phyloP scores from a whole-genome alignment of 352 stramenopile genomes.

The Pythium graminicola region DNA sequence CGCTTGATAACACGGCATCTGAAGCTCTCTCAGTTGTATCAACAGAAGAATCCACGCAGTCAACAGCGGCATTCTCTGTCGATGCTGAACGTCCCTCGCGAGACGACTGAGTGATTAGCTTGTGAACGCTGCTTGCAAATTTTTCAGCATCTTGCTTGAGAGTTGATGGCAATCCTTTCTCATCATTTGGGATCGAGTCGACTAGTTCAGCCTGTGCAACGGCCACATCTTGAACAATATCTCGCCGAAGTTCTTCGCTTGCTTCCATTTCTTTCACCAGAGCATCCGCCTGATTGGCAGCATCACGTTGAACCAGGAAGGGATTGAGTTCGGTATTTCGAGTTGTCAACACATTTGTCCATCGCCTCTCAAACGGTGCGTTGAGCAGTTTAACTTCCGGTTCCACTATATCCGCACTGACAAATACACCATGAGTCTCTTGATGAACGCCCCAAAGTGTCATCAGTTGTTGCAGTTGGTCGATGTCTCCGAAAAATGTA shows the following conservation, averaged over 20 bases:
- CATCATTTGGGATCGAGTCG: conserved; percentile 30
- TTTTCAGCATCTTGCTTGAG: conserved; percentile 69
- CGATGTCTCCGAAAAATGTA: conserved; percentile 45
- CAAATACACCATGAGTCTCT: conserved; percentile 41
- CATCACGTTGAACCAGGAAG: conserved; percentile 53
- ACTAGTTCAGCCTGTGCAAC: conserved; percentile 26
- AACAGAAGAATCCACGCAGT: too few relatives aligned
- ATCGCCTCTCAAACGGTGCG: conserved; percentile 40
- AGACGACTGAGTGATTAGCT: conserved; percentile 38
- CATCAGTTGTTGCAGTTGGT: conserved; percentile 53
- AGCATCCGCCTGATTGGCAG: conserved; percentile 37
- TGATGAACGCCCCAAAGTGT: conserved; percentile 57
- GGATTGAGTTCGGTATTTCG: conserved; percentile 61
- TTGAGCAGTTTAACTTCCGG: conserved; percentile 21
- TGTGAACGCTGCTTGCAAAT: conserved; percentile 74
- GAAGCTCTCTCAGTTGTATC: too few relatives aligned
- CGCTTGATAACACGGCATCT: too few relatives aligned
- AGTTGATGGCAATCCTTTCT: conserved; percentile 36
- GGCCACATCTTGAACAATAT: conserved; percentile 36
- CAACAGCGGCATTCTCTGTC: neutral
- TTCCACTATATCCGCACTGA: conserved; percentile 11
- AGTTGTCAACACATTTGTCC: conserved; percentile 34
- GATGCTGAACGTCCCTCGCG: conserved; percentile 3
- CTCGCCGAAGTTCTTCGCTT: conserved; percentile 51
- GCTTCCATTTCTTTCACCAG: conserved; percentile 43